These are phyloP conservation scores for Anacardium occidentale DNA, from an alignment of 345 rosid species.

Conservation along the genomic window DNA sequence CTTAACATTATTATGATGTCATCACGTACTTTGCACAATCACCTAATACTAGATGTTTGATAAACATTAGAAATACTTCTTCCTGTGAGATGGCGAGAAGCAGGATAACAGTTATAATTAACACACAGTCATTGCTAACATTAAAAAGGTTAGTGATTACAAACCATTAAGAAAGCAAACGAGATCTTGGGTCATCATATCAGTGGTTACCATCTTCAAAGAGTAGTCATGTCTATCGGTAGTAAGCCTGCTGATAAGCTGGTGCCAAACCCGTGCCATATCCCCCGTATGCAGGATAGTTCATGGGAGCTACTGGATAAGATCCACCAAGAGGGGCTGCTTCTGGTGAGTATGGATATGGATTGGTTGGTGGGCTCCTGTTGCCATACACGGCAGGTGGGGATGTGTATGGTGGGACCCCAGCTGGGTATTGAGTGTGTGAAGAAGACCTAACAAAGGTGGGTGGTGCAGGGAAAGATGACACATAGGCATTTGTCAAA, in stretches of 20 bases:
- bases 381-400: conserved; percentile 63
- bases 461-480: conserved; percentile 82
- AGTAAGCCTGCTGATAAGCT: conserved; percentile 82
- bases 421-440: conserved; percentile 68
- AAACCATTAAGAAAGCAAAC: conserved; percentile 53
- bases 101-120: conserved; percentile 41
- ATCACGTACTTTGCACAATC: conserved; percentile 48
- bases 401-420: conserved; percentile 59
- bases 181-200: conserved; percentile 48
- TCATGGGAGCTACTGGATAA: conserved; percentile 59
- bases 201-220: conserved; percentile 73
- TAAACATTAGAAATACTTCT: conserved; percentile 65
- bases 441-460: conserved; percentile 79
- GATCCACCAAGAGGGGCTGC: conserved; percentile 45
- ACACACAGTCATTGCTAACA: conserved; percentile 63
- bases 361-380: conserved; percentile 53
- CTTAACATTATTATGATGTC: conserved; percentile 39
- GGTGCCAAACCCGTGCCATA: conserved; percentile 59
- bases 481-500: conserved; percentile 81
- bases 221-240: conserved; percentile 59
- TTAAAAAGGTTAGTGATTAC: conserved; percentile 77
- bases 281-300: conserved; percentile 56
- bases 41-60: conserved; percentile 53
- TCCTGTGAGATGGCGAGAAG: conserved; percentile 39
- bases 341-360: conserved; percentile 65